Base-by-base conservation (phyloP, 1,284 basidiomycete species). In the Phellopilus nigrolimitatus region DNA sequence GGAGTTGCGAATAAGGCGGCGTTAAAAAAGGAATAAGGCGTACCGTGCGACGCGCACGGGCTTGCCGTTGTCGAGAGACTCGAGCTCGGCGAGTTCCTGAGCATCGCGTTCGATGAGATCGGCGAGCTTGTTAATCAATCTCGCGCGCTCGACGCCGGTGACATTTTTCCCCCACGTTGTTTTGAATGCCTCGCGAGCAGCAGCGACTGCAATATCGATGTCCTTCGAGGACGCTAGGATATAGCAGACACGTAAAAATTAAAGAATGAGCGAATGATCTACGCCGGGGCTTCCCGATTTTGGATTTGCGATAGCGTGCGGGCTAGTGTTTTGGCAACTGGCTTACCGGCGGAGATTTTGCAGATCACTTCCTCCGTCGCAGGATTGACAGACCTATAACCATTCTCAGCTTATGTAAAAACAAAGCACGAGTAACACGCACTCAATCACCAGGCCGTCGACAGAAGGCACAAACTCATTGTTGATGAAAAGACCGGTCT, bases 161-260 rank as follows among this genome's bases (percentile, higher is more conserved):
- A 88, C 79, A 59, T 92, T 91, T 67, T 86, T 85, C 13, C 93
- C 94, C 93, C 94, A 97, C 25, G 86, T 84, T 5, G 84, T 90
- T 56, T 86, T 82, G 74, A 91, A 92, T 3, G 94, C 91, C 49
- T 79, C 73, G 58, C 92, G 80, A 25, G 94, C 93, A 13, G 91
- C 88, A 19, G 78, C 76, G 44, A 95, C 92, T 6, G 92, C 92
- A 37, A 72, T 64, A 63, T 95, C 87, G 59, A 95, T 84, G 66
- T 95, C 92, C 65, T 82, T 84, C 42, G 64, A 70, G 55, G 79
- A 90, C 41, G 71, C 89, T 89, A 63, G 54, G n/a, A n/a, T 60
- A 56, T 48, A 59, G 34, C 25, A 34, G 27, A 24, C 17, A 30
- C n/a, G 44, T 21, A 25, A 44, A 5, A 27, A 34, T 12, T n/a